Percentiles rank a stretch among this genome's conserved stretches.
phyloP scores from a whole-genome alignment of 2,329 filamentous ascomycete species.

The Stachybotrys elegans region DNA sequence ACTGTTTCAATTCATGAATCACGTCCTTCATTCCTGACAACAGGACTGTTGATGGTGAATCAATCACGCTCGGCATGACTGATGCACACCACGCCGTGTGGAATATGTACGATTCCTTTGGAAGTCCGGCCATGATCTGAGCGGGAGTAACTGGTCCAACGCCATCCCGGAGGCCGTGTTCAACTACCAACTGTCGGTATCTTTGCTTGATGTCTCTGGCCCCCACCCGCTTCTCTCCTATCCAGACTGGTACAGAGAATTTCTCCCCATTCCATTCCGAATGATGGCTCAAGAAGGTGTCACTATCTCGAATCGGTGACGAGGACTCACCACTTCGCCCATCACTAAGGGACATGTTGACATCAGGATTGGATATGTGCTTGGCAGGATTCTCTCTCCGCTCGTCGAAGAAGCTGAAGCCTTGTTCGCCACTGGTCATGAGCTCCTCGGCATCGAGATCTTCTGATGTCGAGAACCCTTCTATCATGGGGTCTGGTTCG shows the following conservation, averaged over 20 bases:
- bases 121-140: constrained; percentile 46
- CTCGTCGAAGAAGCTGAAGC: constrained; percentile 42
- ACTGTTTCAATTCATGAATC: constrained; percentile 33
- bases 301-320: constrained; percentile 11
- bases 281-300: constrained; percentile 17
- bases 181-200: constrained; percentile 41
- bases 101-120: constrained; percentile 39
- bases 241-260: constrained; percentile 36
- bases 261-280: constrained; percentile 19
- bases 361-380: constrained; percentile 3
- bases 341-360: neutral
- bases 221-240: constrained; percentile 31
- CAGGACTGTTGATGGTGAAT: constrained; percentile 20
- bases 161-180: constrained; percentile 26
- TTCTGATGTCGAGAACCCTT: constrained; percentile 23
- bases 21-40: constrained; percentile 39
- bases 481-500: constrained; percentile 35
- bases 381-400: constrained; percentile 4
- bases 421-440: constrained; percentile 30
- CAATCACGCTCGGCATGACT: constrained; percentile 28
- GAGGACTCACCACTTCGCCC: neutral
- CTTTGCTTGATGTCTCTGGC: constrained; percentile 34
- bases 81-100: constrained; percentile 49
- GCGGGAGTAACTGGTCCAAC: constrained; percentile 42
- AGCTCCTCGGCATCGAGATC: constrained; percentile 37